Percentiles rank a stretch among this genome's conserved stretches.
Conservation (phyloP, 2,329 filamentous ascomycete species). For the Anisogramma anomala region DNA sequence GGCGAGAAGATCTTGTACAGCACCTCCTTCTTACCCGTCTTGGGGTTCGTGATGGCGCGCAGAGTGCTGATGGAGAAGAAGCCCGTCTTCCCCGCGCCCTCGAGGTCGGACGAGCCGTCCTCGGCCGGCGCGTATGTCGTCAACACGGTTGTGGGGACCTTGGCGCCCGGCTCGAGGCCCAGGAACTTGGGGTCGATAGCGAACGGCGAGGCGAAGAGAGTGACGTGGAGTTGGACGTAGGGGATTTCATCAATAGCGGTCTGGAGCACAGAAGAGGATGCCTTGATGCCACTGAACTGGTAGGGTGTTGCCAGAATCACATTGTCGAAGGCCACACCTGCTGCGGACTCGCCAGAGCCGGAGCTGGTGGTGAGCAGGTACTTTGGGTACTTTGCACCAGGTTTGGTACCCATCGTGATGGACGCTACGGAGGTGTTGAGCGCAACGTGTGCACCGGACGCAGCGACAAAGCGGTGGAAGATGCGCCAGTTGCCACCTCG, state of each 20-base stretch:
- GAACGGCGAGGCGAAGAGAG: constrained; percentile 70
- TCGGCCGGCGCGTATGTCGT: constrained; percentile 64
- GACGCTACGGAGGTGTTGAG: constrained; percentile 57
- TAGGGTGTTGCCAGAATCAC: constrained; percentile 75
- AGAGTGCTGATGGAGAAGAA: constrained; percentile 84
- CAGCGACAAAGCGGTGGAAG: constrained; percentile 67
- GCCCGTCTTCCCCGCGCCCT: constrained; percentile 57
- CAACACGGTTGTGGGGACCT: constrained; percentile 62
- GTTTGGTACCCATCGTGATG: constrained; percentile 40
- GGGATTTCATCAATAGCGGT: constrained; percentile 64
- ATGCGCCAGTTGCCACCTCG: constrained; percentile 89
- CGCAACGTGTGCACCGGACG: constrained; percentile 47
- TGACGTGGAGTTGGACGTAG: constrained; percentile 80
- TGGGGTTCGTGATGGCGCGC: constrained; percentile 49
- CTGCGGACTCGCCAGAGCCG: constrained; percentile 14
- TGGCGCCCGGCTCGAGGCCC: constrained; percentile 43
- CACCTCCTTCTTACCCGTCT: constrained; percentile 40
- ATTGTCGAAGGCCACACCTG: constrained; percentile 54
- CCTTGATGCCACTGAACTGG: constrained; percentile 63
- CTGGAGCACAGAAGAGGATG: constrained; percentile 55
- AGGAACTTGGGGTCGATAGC: constrained; percentile 65
- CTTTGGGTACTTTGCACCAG: constrained; percentile 27
- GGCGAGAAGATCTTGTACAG: constrained; percentile 58
- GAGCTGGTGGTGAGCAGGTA: constrained; percentile 35
- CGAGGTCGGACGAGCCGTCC: constrained; percentile 33